Evolutionary conservation across 768 basidiomycete genomes (phyloP).

Genomic region (Leucocoprinus leucothites): DNA sequence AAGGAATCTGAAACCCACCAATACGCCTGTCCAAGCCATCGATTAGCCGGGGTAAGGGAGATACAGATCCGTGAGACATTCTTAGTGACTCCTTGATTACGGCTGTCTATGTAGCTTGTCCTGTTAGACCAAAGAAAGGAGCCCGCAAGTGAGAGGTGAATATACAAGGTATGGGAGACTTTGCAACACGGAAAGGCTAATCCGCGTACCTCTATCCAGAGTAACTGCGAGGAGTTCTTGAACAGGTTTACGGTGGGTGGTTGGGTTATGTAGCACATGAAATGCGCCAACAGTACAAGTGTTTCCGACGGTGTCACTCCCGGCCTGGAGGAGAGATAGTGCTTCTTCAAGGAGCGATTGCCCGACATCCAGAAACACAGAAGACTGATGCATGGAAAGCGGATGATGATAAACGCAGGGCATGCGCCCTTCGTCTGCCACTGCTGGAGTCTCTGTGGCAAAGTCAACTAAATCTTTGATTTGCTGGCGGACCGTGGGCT

Average conservation of each 20-base stretch:
- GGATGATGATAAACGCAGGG: conserved; percentile 8
- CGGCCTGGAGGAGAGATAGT: conserved; percentile 33
- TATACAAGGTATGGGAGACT: conserved; percentile 42
- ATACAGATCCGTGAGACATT: conserved; percentile 22
- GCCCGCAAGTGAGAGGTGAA: not conserved
- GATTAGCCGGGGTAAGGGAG: conserved; percentile 41
- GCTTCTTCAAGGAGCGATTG: conserved; percentile 28
- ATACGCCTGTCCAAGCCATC: conserved; percentile 30
- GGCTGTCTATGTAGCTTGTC: conserved; percentile 30
- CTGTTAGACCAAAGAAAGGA: not conserved
- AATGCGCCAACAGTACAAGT: conserved; percentile 36
- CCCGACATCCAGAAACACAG: not conserved
- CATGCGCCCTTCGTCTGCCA: conserved; percentile 2
- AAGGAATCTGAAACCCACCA: conserved; percentile 32
- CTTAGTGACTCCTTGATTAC: conserved; percentile 47
- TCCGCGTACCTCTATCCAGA: conserved; percentile 27
- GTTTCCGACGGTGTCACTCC: conserved; percentile 30
- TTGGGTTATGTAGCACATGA: conserved; percentile 29
- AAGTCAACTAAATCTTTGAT: conserved; percentile 15
- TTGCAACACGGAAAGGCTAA: conserved; percentile 30
- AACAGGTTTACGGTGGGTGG: conserved; percentile 23
- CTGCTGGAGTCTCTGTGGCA: conserved; percentile 8
- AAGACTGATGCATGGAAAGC: not conserved
- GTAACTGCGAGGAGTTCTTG: conserved; percentile 32
- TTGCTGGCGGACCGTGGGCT: conserved; percentile 2